These are phyloP conservation scores for Talaromyces proteolyticus DNA, from an alignment of 495 filamentous ascomycete species.

Conservation along the genomic window DNA sequence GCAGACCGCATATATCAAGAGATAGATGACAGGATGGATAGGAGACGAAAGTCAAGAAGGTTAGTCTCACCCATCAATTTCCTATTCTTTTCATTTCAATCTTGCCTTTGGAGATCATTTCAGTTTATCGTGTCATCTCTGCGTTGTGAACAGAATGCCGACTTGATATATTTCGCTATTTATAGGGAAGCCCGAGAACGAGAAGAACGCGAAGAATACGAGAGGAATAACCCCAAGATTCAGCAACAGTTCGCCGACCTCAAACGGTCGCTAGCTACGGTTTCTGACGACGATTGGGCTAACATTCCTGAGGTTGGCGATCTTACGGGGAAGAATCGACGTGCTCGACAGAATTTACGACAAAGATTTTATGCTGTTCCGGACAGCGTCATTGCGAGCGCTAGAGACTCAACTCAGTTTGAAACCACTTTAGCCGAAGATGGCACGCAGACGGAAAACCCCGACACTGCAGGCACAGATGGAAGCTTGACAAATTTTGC, in stretches of 20 bases:
- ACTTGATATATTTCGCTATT: conserved; percentile 58
- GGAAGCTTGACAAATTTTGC: conserved; percentile 97
- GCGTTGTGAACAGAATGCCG: conserved; percentile 79
- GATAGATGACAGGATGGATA: conserved; percentile 96
- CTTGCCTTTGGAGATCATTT: conserved; percentile 39
- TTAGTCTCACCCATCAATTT: conserved; percentile 50
- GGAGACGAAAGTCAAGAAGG: conserved; percentile 79
- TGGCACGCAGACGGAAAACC: conserved; percentile 43
- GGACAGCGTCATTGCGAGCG: conserved; percentile 89
- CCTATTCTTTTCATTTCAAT: conserved; percentile 8
- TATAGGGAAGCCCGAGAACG: conserved; percentile 93
- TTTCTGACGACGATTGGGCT: conserved; percentile 96
- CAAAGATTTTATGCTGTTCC: conserved; percentile 94
- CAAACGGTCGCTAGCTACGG: conserved; percentile 79
- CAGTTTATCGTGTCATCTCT: conserved; percentile 61
- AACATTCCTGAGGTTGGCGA: conserved; percentile 93
- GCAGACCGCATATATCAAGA: conserved; percentile 92
- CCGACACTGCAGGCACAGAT: conserved; percentile 50
- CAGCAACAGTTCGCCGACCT: conserved; percentile 97
- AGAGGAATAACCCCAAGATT: conserved; percentile 95
- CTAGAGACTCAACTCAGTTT: conserved; percentile 71
- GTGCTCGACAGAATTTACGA: conserved; percentile 73
- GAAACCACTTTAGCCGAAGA: conserved; percentile 82
- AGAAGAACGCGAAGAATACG: conserved; percentile 88
- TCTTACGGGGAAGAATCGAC: conserved; percentile 85